These are phyloP conservation scores for Adansonia grandidieri DNA, from an alignment of 441 rosid genomes.

Conservation along the genomic window DNA sequence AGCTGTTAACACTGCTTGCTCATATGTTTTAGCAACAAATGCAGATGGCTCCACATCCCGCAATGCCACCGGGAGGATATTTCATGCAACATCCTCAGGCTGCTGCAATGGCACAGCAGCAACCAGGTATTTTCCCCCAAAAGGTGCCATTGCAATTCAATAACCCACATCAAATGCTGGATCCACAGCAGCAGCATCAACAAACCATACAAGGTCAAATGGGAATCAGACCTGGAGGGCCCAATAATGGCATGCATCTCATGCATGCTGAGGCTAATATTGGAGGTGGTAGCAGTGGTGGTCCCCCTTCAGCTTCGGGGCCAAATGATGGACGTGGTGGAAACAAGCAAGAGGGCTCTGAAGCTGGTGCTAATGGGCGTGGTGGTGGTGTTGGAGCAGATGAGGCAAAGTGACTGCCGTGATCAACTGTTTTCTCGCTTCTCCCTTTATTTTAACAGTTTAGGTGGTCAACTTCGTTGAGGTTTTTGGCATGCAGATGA, in stretches of 20 bases:
- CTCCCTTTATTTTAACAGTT: conserved; percentile 26
- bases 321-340: conserved; percentile 49
- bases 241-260: conserved; percentile 67
- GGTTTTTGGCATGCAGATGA: conserved; percentile 26
- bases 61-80: conserved; percentile 76
- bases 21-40: conserved; percentile 19
- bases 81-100: conserved; percentile 90
- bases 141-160: conserved; percentile 77
- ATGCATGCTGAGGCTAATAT: conserved; percentile 57
- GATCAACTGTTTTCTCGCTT: conserved; percentile 4
- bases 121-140: conserved; percentile 60
- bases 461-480: conserved; percentile 38
- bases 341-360: conserved; percentile 65
- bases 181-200: conserved; percentile 60
- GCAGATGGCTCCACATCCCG: conserved; percentile 85
- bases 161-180: conserved; percentile 75
- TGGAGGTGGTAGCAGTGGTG: conserved; percentile 54
- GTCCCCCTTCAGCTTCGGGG: conserved; percentile 39
- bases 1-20: conserved; percentile 15
- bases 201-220: conserved; percentile 83
- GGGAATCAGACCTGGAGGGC: conserved; percentile 73
- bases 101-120: conserved; percentile 67
- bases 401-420: conserved; percentile 50
- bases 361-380: conserved; percentile 62
- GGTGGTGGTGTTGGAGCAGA: conserved; percentile 56